Base-by-base conservation (phyloP, 495 filamentous ascomycete genomes). In the Cercophora samala region DNA sequence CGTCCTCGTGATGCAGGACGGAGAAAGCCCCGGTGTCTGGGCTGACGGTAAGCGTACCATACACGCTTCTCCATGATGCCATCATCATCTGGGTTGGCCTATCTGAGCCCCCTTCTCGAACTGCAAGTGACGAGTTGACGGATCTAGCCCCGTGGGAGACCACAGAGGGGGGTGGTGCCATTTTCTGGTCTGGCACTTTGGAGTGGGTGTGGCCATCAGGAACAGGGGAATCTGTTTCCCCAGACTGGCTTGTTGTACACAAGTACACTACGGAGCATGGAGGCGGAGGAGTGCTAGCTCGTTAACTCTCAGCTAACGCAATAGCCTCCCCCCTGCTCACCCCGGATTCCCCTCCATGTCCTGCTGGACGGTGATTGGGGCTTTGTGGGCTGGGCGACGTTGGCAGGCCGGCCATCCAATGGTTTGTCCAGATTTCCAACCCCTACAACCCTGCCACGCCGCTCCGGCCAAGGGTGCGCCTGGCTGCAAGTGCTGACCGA, bases 321-420 rank as follows among this genome's bases (percentile, higher is more conserved):
- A 29, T 29, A 18, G n/a, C 60, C 60, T 29, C 60, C 60, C 60
- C 71, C 71, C 66, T 72, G 73, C 63, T 70, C 60, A 68, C 73
- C 73, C 72, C 70, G 70, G 72, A 71, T 74, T 75, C 54, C 42
- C 60, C 53, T 59, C 52, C 22, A 9, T 23, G 37, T 46, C 37
- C 37, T 46, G 37, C 51, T 64, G 51, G 42, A 22, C n/a, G 46
- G 22, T 46, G 5, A 62, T 68, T 66, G 63, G 55, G 64, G 55
- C 42, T 61, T 42, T 4, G 42, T 6, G 62, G 24, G 32, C 32
- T 46, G 6, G 54, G 58, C 62, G 61, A 53, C 56, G 24, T 62
- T 56, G 58, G 58, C 26, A n/a, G 58, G 21, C 25, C 26, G 11
- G 15, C 42, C 21, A 37, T 53, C 67, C 71, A 68, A 69, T 73